A percentile compares a stretch with the other conserved stretches of the same genome.
Conservation (phyloP, 495 filamentous ascomycete genomes). For the Penicillium crystallinum region DNA sequence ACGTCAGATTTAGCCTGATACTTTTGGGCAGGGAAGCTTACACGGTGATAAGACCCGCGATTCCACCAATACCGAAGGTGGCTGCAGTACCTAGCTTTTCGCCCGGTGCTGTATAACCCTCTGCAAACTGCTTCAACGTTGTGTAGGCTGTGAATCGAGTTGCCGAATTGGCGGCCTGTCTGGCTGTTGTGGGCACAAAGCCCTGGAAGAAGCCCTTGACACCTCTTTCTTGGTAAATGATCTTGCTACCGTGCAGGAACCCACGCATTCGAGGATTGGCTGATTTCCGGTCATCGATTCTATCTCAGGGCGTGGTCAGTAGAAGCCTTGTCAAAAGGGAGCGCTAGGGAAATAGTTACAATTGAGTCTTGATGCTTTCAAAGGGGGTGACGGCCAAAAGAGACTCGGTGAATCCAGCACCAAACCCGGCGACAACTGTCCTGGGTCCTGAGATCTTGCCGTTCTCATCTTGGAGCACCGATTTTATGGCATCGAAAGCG, state of each 20-base stretch:
- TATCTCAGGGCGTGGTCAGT: slow-evolving; percentile 24
- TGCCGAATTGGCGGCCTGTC: slow-evolving; percentile 92
- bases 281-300: slow-evolving; percentile 92
- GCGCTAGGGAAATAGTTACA: slow-evolving; percentile 53
- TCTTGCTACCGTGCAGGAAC: slow-evolving; percentile 81
- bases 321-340: not conserved
- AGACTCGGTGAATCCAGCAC: slow-evolving; percentile 90
- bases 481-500: slow-evolving; percentile 90
- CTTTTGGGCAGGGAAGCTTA: slow-evolving; percentile 43
- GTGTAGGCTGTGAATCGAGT: slow-evolving; percentile 88
- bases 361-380: slow-evolving; percentile 94
- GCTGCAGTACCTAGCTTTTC: slow-evolving; percentile 88
- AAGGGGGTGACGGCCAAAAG: slow-evolving; percentile 92
- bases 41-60: slow-evolving; percentile 90
- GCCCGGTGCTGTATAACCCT: slow-evolving; percentile 86
- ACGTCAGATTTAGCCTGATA: not conserved
- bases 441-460: slow-evolving; percentile 87
- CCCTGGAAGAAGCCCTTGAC: slow-evolving; percentile 93
- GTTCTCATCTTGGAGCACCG: slow-evolving; percentile 71
- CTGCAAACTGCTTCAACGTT: slow-evolving; percentile 80
- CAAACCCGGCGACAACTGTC: slow-evolving; percentile 91
- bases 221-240: slow-evolving; percentile 85
- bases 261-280: slow-evolving; percentile 82
- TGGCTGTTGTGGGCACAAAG: slow-evolving; percentile 88
- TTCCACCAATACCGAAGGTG: slow-evolving; percentile 86